Percentiles rank a stretch among this genome's conserved stretches.
Conservation (phyloP, 163 green algal species). For the Picocystis sp. region DNA sequence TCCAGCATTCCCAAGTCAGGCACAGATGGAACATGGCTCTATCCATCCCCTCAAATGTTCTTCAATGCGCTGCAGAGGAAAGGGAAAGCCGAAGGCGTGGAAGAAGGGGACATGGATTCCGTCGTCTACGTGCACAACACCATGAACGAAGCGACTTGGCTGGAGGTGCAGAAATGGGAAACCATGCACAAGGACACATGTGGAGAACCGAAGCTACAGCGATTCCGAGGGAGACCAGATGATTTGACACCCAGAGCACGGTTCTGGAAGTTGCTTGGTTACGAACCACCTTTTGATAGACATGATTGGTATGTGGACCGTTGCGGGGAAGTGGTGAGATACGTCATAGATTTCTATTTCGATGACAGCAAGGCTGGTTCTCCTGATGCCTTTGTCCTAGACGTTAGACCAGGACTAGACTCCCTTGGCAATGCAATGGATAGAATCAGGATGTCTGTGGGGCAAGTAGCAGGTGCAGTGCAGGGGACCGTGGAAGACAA, state of each 20-base stretch:
- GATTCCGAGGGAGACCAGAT: conserved; percentile 73
- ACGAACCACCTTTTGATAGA: conserved; percentile 73
- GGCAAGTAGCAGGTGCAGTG: no score
- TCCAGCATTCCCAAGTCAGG: conserved; percentile 86
- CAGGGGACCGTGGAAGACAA: no score
- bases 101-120: conserved; percentile 73
- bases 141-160: conserved; percentile 85
- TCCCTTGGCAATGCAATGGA: conserved; percentile 47
- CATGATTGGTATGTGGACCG: conserved; percentile 91
- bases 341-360: conserved; percentile 98
- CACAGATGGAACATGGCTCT: conserved; percentile 66
- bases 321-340: conserved; percentile 74
- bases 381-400: conserved; percentile 66
- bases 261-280: conserved; percentile 38
- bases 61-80: conserved; percentile 89
- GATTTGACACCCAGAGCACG: conserved; percentile 70
- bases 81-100: conserved; percentile 78
- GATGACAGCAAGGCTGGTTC: conserved; percentile 75
- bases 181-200: conserved; percentile 54
- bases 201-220: conserved; percentile 48
- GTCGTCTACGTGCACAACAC: conserved; percentile 82
- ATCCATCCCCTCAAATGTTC: conserved; percentile 94
- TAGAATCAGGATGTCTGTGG: conserved; percentile 68
- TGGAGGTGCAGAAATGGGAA: conserved; percentile 56
- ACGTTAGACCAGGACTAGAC: conserved; percentile 70